Evolutionary conservation across 176 grass and related monocot species (phyloP), one percentile per base, ranked within the genome.

Genomic region (Poa annua): DNA sequence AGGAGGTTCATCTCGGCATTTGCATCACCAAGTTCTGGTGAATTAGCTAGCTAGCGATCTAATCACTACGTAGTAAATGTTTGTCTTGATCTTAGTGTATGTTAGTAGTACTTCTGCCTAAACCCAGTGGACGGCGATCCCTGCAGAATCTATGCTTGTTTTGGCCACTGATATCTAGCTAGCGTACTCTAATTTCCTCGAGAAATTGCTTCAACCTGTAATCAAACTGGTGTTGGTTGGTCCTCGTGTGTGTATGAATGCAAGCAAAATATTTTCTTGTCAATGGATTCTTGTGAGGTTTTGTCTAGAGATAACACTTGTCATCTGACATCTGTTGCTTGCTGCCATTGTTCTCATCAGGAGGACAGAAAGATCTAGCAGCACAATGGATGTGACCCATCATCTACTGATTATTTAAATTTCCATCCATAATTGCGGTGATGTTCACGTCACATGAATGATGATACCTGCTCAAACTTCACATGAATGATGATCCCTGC

Each of bases 1-100:
- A 72, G 44, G 69, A 72, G 69, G 24, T 72, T 48, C 69, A 72
- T 72, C 69, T 72, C n/a, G 12, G 11, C 69, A 72, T 72, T 26
- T 48, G 69, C 69, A 72, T 72, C 44, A 72, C 69, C 69, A 72
- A 72, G 21, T 48, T 72, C 41, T 48, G 10, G 42, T 72, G 69
- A 72, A 48, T 72, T 48, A 71, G 68, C 21, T 48, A 71, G 68
- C 21, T 48, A 71, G n/a, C 39, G 21, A 6, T 34, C 26, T 65
- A 13, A 19, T 57, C 9, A 17, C 49, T 6, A 57, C 0, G 3
- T 7, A 10, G 8, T 51, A 17, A 29, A 29, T 17, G 14, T 51
- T 16, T 17, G 49, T 51, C 3, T 15, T 51, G 14, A 51, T 51
- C 49, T 51, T 53, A 53, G 50, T 16, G 50, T 19, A 41, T 41